A percentile compares a stretch with the other conserved stretches of the same genome.
These are phyloP conservation scores for Phytophthora brassicae DNA, from an alignment of 352 stramenopile genomes.

Conservation along the genomic window DNA sequence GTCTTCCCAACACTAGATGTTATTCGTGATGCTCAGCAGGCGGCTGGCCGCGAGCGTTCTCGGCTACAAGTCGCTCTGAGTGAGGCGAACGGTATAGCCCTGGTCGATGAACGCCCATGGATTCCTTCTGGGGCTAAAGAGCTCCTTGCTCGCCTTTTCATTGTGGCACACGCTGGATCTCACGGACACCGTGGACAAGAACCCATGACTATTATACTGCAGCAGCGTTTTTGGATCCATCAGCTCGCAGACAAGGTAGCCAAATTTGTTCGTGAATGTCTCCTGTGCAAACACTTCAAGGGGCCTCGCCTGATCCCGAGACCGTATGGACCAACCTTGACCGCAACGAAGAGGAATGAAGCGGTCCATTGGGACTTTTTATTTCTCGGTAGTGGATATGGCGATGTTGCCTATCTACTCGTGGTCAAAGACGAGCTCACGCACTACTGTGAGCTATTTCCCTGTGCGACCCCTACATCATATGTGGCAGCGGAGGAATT, in stretches of 20 bases:
- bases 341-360: slow-evolving; percentile 8
- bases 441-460: slow-evolving; percentile 20
- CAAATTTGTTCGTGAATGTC: slow-evolving; percentile 4
- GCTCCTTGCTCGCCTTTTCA: neutral
- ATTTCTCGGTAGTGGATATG: slow-evolving; percentile 7
- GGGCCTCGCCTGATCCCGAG: neutral
- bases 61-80: slow-evolving; percentile 3
- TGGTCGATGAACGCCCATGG: neutral
- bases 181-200: slow-evolving; percentile 16
- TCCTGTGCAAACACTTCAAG: slow-evolving; percentile 20
- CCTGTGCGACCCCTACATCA: slow-evolving; percentile 1
- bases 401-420: slow-evolving; percentile 11
- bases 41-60: neutral
- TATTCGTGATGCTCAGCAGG: neutral
- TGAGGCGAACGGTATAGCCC: neutral
- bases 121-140: slow-evolving; percentile 6
- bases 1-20: slow-evolving; percentile 2
- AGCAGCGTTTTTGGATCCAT: slow-evolving; percentile 1
- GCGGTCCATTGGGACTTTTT: slow-evolving; percentile 17
- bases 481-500: slow-evolving; percentile 8
- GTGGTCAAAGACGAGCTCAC: slow-evolving; percentile 14
- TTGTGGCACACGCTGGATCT: slow-evolving; percentile 8
- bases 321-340: slow-evolving; percentile 3
- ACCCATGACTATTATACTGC: neutral
- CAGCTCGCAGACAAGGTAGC: neutral